Base-by-base conservation (phyloP, 306 rosid species). In the Cicer pinnatifidum region DNA sequence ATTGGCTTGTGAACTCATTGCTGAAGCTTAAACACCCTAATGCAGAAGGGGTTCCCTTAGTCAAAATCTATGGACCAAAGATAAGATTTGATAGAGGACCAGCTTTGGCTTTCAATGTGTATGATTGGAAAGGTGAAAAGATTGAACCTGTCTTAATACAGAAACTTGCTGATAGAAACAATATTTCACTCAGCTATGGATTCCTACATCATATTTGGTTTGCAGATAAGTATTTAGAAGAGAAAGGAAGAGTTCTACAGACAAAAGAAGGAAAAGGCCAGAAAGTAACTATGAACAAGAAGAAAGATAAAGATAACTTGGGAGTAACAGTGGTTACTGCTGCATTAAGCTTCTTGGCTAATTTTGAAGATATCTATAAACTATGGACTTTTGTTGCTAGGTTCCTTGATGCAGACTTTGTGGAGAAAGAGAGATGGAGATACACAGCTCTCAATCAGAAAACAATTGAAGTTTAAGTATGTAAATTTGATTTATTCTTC, bases 371-470 rank as follows among this genome's bases (percentile, higher is more conserved):
- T 40, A 45, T 78, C 10, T 87, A 89, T 83, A 85, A 86, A 84
- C 89, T 94, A 45, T 94, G 98, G 98, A 86, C 90, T 16, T 94
- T 94, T 80, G 85, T 94, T 64, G 97, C 98, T 66, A 84, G 82
- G 87, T 94, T 94, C 73, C 87, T 94, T 82, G 97, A 91, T 81
- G 97, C 98, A 69, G 98, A 94, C 76, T 94, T 88, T 73, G 92
- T 89, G 73, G 98, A 91, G 86, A 94, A 94, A 85, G 98, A 91
- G 75, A 77, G 98, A 54, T 94, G 98, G 98, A 94, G 97, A 84
- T 94, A 94, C 51, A 91, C 97, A 11, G 88, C 92, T 81, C 95
- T 94, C 72, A 91, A 94, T 85, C 96, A 87, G 88, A 94, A 83
- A 76, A 88, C 89, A 9, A 54, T 89, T 75, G 91, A 91, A 83